phyloP scores from a whole-genome alignment of 1,139 yeast genomes.

The Diutina pseudorugosa region DNA sequence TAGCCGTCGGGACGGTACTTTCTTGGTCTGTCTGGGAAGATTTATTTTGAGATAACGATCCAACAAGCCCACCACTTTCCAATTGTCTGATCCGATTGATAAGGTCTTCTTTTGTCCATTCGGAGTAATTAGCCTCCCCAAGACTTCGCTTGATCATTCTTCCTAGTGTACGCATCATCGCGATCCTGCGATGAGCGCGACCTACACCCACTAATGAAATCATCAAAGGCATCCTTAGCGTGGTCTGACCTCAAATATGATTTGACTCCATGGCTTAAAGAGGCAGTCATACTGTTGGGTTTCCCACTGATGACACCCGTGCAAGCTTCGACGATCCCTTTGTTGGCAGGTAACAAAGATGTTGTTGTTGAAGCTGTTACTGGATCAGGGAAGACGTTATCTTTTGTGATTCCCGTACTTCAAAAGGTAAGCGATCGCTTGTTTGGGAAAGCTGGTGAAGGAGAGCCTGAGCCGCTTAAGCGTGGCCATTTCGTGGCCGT shows the following conservation, averaged over 20 bases:
- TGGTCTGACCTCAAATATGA: slow-evolving; percentile 26
- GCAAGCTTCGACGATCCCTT: slow-evolving; percentile 89
- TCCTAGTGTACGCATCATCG: slow-evolving; percentile 1
- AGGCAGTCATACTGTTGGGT: slow-evolving; percentile 65
- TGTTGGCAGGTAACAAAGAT: slow-evolving; percentile 79
- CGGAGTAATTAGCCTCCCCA: slow-evolving; percentile 16
- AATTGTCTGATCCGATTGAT: slow-evolving; percentile 35
- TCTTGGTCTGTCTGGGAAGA: not conserved
- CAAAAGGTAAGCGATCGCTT: slow-evolving; percentile 39
- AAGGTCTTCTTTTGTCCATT: slow-evolving; percentile 43
- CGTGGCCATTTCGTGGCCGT: slow-evolving; percentile 63
- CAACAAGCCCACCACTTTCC: slow-evolving; percentile 19
- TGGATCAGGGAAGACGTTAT: slow-evolving; percentile 91
- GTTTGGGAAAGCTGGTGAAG: slow-evolving; percentile 13
- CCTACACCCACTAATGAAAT: not conserved
- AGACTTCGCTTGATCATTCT: not conserved
- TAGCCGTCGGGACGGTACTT: not conserved
- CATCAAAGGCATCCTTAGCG: slow-evolving; percentile 17
- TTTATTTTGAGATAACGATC: not conserved
- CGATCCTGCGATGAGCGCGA: not conserved
- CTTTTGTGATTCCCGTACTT: slow-evolving; percentile 73
- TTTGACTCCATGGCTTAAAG: slow-evolving; percentile 35
- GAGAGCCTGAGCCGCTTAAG: slow-evolving; percentile 21
- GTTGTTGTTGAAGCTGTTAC: slow-evolving; percentile 96
- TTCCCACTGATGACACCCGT: slow-evolving; percentile 89